These are phyloP conservation scores for Symbiodinium pilosum DNA, from an alignment of 73 alveolate species.

Conservation along the genomic window DNA sequence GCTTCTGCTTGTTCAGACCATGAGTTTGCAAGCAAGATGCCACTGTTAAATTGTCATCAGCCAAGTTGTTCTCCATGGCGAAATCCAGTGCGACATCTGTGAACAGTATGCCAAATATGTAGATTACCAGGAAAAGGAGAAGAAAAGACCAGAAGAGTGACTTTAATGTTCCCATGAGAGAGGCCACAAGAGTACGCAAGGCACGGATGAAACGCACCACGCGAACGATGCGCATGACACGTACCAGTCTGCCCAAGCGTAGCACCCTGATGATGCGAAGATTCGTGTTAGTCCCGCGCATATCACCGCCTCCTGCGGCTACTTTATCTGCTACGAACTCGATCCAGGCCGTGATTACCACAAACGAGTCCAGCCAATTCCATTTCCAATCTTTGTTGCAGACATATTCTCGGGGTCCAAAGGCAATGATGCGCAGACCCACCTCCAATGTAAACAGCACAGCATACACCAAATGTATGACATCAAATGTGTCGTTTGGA, in stretches of 20 bases:
- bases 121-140: slow-evolving; percentile 22
- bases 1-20: no score
- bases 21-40: no score
- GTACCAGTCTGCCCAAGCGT: slow-evolving; percentile 57
- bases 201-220: slow-evolving; percentile 78
- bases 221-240: slow-evolving; percentile 51
- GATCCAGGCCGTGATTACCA: slow-evolving; percentile 32
- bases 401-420: slow-evolving; percentile 17
- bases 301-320: not conserved
- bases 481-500: not conserved
- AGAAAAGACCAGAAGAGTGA: slow-evolving; percentile 79
- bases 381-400: slow-evolving; percentile 16
- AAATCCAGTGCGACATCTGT: slow-evolving; percentile 40
- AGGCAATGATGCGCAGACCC: not conserved
- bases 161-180: slow-evolving; percentile 53
- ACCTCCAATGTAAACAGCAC: slow-evolving; percentile 34
- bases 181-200: slow-evolving; percentile 38
- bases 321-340: slow-evolving; percentile 17
- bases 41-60: not conserved
- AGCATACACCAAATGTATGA: not conserved
- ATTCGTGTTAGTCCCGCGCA: slow-evolving; percentile 44
- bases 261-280: slow-evolving; percentile 3
- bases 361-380: slow-evolving; percentile 67
- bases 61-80: not conserved
- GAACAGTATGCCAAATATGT: slow-evolving; percentile 46